Evolutionary conservation across 148 eudicot genomes (phyloP).

Genomic region (Polygonum aviculare): DNA sequence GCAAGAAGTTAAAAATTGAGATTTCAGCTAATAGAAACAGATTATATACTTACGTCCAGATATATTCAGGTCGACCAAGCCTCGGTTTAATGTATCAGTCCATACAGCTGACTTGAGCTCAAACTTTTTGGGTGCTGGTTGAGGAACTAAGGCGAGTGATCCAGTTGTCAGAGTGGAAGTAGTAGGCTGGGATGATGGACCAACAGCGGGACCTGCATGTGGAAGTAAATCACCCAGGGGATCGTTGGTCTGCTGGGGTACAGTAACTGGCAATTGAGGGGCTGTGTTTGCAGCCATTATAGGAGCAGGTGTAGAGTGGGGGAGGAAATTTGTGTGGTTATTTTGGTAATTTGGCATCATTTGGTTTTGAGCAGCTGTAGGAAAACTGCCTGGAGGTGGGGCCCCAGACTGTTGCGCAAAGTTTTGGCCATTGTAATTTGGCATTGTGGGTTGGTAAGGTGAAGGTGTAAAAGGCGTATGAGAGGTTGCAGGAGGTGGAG

Average conservation of each 20-base stretch:
- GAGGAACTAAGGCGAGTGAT: slow-evolving; percentile 48
- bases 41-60: slow-evolving; percentile 74
- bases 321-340: slow-evolving; percentile 24
- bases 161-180: slow-evolving; percentile 32
- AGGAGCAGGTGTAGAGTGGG: slow-evolving; percentile 23
- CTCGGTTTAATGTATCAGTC: slow-evolving; percentile 91
- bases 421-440: slow-evolving; percentile 11
- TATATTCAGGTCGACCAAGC: slow-evolving; percentile 83
- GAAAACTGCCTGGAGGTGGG: slow-evolving; percentile 19
- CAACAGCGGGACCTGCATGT: slow-evolving; percentile 24
- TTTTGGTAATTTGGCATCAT: slow-evolving; percentile 26
- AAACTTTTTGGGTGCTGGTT: slow-evolving; percentile 56
- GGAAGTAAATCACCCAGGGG: slow-evolving; percentile 23
- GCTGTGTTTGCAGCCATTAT: slow-evolving; percentile 22
- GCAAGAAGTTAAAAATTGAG: not conserved
- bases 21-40: not conserved
- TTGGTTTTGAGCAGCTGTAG: slow-evolving; percentile 30
- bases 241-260: slow-evolving; percentile 22
- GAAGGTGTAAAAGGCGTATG: slow-evolving; percentile 18
- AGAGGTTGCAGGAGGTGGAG: slow-evolving; percentile 24
- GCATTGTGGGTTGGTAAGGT: slow-evolving; percentile 19
- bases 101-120: slow-evolving; percentile 89
- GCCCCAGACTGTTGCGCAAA: slow-evolving; percentile 30
- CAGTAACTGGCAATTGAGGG: slow-evolving; percentile 21
- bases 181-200: slow-evolving; percentile 28